Conservation (phyloP, 164 flowering plant species). For the Aristolochia contorta region DNA sequence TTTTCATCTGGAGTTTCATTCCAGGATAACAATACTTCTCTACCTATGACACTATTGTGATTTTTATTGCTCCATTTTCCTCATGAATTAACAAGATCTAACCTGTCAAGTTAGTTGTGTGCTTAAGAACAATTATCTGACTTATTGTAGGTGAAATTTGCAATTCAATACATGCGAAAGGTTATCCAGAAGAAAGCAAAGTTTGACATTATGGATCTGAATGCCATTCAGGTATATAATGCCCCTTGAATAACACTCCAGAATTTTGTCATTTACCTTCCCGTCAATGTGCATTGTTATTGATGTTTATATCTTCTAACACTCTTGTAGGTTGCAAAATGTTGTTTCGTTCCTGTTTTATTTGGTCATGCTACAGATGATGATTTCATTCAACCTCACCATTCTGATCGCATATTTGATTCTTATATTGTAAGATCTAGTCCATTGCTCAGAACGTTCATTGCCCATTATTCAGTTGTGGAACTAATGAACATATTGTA, state of each 20-base stretch:
- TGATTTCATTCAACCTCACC: constrained; percentile 88
- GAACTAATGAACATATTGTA: constrained; percentile 1
- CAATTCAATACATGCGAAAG: constrained; percentile 85
- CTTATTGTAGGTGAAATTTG: constrained; percentile 68
- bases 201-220: constrained; percentile 82
- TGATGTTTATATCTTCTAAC: constrained; percentile 1
- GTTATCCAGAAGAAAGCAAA: constrained; percentile 80
- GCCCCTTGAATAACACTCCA: background rate
- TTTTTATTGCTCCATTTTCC: too few relatives aligned
- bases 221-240: constrained; percentile 63
- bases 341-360: constrained; percentile 82
- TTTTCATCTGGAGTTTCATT: too few relatives aligned
- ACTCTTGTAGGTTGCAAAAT: constrained; percentile 50
- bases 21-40: too few relatives aligned
- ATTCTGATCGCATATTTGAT: constrained; percentile 73
- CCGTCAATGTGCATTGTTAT: background rate
- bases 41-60: too few relatives aligned
- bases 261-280: too few relatives aligned
- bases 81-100: too few relatives aligned
- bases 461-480: background rate
- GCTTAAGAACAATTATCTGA: background rate
- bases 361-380: constrained; percentile 92
- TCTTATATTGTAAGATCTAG: constrained; percentile 54
- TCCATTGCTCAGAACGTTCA: background rate
- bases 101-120: too few relatives aligned